Conservation (phyloP, 2,329 filamentous ascomycete species). For the Sclerotinia minor region DNA sequence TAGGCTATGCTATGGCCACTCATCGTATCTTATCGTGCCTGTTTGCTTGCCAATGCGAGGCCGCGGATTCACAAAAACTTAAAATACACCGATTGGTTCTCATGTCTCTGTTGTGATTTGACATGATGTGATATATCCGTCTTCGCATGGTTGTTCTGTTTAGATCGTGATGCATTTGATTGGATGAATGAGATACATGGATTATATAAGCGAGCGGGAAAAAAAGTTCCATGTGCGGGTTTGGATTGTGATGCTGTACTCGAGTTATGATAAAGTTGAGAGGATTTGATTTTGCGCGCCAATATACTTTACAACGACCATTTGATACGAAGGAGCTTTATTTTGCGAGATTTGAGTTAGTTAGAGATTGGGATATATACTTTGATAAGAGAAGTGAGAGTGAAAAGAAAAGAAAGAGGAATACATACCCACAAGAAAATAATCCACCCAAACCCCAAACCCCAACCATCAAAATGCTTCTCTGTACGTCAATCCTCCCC, state of each 20-base stretch:
- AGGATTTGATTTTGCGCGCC: not conserved
- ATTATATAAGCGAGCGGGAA: conserved; percentile 3
- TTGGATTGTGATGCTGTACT: not conserved
- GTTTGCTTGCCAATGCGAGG: too few species aligned
- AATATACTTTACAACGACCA: not conserved
- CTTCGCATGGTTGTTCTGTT: not conserved
- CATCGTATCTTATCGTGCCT: too few species aligned
- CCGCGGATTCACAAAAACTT: too few species aligned
- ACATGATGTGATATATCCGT: too few species aligned
- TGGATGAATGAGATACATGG: not conserved
- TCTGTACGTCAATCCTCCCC: conserved; percentile 2
- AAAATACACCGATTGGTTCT: too few species aligned
- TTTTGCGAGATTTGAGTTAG: not conserved
- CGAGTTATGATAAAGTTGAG: not conserved
- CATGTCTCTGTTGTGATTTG: too few species aligned
- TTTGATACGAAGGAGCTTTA: not conserved
- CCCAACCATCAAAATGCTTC: conserved; percentile 20
- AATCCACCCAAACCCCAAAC: not conserved
- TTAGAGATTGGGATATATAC: not conserved
- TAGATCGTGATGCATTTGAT: not conserved
- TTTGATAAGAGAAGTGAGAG: not conserved
- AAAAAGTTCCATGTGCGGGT: conserved; percentile 7
- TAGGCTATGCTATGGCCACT: too few species aligned
- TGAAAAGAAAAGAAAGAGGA: not conserved
- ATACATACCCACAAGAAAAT: not conserved